Evolutionary conservation across 2,329 filamentous ascomycete species (phyloP), one percentile per base, ranked within the genome.

Genomic region (Thielaviopsis euricoi): DNA sequence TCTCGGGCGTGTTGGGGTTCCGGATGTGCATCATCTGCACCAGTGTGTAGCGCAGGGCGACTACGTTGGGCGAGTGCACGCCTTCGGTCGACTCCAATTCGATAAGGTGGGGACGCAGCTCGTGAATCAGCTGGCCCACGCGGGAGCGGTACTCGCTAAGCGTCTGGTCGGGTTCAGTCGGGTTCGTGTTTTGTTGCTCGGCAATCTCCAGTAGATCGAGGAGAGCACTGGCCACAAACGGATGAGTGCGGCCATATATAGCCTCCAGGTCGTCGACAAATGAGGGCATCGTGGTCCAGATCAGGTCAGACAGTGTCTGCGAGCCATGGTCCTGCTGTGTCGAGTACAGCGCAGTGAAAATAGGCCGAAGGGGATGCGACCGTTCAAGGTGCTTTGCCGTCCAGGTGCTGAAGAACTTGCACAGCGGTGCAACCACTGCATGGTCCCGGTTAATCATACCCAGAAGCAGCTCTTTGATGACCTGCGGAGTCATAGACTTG

Each of bases 311-410:
- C n/a, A 74, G 63, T 9, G 70, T 72, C 2, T 63, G 63, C 7
- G 72, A 66, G 2, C 72, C 72, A 59, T 74, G 72, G 49, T 73
- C 74, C 59, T 74, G 72, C 58, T 73, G 71, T 6, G 74, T 69
- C 43, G 74, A 71, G 62, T 74, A 74, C 23, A 74, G 59, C 48
- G 70, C 71, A 15, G 66, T 67, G 57, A 74, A 74, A 2, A 73
- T 73, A 57, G 70, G 70, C 7, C 72, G 70, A 19, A 74, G 65
- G 1, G 72, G 72, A 59, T 74, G 71, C 3, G 70, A 66, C 37
- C 71, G 68, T 56, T 74, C 72, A 26, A 72, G 66, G 62, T 74
- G 72, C 1, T 71, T 74, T 6, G 70, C 66, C 51, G 72, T 70
- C 58, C 71, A 74, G 13, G 71, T 71, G 2, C 71, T 70, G 33